Percentiles rank a stretch among this genome's conserved stretches.
Conservation (phyloP, 1,139 yeast species). For the Blastobotrys apis region DNA sequence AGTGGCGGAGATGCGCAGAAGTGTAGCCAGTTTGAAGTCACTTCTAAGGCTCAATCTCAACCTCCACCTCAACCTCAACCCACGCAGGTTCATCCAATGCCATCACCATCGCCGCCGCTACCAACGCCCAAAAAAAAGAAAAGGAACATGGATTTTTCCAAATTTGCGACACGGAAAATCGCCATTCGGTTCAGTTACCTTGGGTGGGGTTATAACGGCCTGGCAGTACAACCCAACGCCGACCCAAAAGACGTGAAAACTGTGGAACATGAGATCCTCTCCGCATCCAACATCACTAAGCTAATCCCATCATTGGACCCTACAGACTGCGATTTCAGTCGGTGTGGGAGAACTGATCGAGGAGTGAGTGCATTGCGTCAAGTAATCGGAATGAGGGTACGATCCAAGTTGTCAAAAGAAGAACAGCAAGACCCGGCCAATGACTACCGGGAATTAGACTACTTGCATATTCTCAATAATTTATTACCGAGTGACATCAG, state of each 20-base stretch:
- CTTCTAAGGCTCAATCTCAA: not conserved
- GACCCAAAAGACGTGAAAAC: slow-evolving; percentile 64
- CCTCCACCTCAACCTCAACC: not conserved
- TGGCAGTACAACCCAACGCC: slow-evolving; percentile 67
- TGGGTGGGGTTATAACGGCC: slow-evolving; percentile 73
- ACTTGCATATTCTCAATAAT: slow-evolving; percentile 68
- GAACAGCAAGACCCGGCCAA: slow-evolving; percentile 55
- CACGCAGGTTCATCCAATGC: not conserved
- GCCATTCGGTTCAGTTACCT: slow-evolving; percentile 78
- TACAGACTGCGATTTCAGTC: slow-evolving; percentile 62
- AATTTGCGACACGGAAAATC: slow-evolving; percentile 61
- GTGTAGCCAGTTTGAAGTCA: no score
- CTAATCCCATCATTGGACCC: slow-evolving; percentile 60
- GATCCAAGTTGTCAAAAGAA: slow-evolving; percentile 57
- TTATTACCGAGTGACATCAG: slow-evolving; percentile 76
- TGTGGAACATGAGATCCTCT: slow-evolving; percentile 70
- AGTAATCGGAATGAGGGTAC: slow-evolving; percentile 72
- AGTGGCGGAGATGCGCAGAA: slow-evolving; percentile 15
- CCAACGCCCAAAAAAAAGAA: slow-evolving; percentile 23
- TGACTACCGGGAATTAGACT: slow-evolving; percentile 70
- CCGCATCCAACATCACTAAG: slow-evolving; percentile 64
- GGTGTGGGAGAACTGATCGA: slow-evolving; percentile 95
- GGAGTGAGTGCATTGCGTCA: slow-evolving; percentile 98
- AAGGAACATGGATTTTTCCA: slow-evolving; percentile 64
- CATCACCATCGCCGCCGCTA: not conserved